Conservation (phyloP, 2,329 filamentous ascomycete species). For the Microdochium trichocladiopsis region DNA sequence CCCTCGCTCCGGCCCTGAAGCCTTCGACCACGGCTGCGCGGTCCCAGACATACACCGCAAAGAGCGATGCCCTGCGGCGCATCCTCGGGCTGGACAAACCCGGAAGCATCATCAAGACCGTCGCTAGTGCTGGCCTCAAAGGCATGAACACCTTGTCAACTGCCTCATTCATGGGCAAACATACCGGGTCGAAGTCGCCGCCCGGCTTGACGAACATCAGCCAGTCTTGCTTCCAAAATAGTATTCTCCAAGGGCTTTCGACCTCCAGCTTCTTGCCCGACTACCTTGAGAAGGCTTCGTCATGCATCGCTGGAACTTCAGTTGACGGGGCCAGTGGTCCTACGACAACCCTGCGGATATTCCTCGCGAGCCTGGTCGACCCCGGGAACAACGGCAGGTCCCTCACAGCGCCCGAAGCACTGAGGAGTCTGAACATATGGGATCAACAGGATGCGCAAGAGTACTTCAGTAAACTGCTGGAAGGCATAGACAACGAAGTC, state of each 20-base stretch:
- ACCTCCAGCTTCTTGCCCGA: slow-evolving; percentile 62
- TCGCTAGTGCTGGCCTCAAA: slow-evolving; percentile 50
- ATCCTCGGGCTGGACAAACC: slow-evolving; percentile 52
- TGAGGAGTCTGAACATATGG: slow-evolving; percentile 92
- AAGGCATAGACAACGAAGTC: slow-evolving; percentile 76
- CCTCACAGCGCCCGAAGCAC: slow-evolving; percentile 71
- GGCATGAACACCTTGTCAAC: slow-evolving; percentile 45
- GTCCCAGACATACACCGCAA: slow-evolving; percentile 43
- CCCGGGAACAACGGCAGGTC: slow-evolving; percentile 64
- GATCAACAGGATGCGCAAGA: slow-evolving; percentile 97
- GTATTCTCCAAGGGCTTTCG: slow-evolving; percentile 78
- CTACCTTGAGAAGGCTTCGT: slow-evolving; percentile 48
- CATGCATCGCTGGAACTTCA: slow-evolving; percentile 48
- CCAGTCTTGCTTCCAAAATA: slow-evolving; percentile 98
- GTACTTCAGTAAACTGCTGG: slow-evolving; percentile 86
- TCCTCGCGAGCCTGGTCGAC: slow-evolving; percentile 66
- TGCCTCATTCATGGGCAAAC: neutral
- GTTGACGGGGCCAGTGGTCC: slow-evolving; percentile 26
- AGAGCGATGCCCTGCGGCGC: slow-evolving; percentile 57
- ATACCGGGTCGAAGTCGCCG: slow-evolving; percentile 33
- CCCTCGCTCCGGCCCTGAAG: slow-evolving; percentile 29
- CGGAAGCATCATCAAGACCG: slow-evolving; percentile 46
- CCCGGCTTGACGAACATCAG: slow-evolving; percentile 82
- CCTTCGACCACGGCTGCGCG: slow-evolving; percentile 22
- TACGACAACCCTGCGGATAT: slow-evolving; percentile 47